Conservation (phyloP, 495 filamentous ascomycete species). For the Podospora conica region DNA sequence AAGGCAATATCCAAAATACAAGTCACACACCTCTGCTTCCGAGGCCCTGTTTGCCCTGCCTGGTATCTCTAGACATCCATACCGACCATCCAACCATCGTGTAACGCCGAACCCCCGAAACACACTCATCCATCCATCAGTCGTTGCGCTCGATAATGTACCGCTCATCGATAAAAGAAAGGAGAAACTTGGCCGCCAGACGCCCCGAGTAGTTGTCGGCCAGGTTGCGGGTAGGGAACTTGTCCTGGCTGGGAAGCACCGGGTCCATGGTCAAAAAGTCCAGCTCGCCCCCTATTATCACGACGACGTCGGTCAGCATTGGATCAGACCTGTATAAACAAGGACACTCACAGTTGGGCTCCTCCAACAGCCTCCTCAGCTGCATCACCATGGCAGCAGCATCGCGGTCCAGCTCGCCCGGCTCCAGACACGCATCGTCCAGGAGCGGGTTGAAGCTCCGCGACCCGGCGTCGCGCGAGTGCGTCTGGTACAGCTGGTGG, state of each 20-base stretch:
- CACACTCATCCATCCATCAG: background rate
- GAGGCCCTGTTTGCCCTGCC: background rate
- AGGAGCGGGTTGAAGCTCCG: conserved; percentile 43
- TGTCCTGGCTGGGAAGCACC: conserved; percentile 38
- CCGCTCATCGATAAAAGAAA: conserved; percentile 43
- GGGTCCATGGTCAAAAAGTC: conserved; percentile 42
- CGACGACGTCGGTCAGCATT: conserved; percentile 10
- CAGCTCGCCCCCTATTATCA: conserved; percentile 38
- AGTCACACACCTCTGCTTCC: background rate
- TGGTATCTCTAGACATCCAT: background rate
- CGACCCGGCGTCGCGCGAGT: conserved; percentile 34
- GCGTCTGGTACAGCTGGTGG: conserved; percentile 49
- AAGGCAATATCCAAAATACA: background rate
- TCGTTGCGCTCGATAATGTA: conserved; percentile 23
- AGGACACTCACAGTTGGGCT: conserved; percentile 33
- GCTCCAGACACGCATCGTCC: conserved; percentile 29
- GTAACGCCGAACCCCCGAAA: background rate
- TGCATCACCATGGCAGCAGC: conserved; percentile 37
- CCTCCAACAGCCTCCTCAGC: conserved; percentile 35
- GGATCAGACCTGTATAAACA: conserved; percentile 1
- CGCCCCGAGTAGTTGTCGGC: conserved; percentile 45
- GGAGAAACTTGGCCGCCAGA: conserved; percentile 43
- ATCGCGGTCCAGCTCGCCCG: conserved; percentile 33
- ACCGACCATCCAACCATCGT: background rate
- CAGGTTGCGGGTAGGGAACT: conserved; percentile 39